Conservation (phyloP, 495 filamentous ascomycete species). For the Clohesyomyces aquaticus region DNA sequence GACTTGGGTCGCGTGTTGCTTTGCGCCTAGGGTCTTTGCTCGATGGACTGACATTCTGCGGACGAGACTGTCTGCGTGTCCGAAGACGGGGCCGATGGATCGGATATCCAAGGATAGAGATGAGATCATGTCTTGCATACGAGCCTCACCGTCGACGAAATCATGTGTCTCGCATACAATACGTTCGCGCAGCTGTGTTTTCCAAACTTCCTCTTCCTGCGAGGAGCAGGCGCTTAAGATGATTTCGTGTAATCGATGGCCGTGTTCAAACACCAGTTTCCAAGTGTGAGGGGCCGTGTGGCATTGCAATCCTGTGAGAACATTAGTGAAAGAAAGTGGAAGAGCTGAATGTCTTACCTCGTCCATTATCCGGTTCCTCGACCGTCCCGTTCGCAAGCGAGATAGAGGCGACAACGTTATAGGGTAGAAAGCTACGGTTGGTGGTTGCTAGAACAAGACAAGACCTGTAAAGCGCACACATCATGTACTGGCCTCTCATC, state of each 20-base stretch:
- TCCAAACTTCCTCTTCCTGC: conserved; percentile 81
- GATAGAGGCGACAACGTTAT: conserved; percentile 76
- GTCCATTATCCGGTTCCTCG: conserved; percentile 78
- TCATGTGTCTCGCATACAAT: conserved; percentile 48
- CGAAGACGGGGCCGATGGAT: conserved; percentile 72
- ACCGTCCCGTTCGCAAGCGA: conserved; percentile 70
- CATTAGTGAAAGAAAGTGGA: conserved; percentile 24
- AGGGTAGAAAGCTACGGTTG: conserved; percentile 60
- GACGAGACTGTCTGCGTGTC: conserved; percentile 69
- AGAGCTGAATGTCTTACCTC: conserved; percentile 59
- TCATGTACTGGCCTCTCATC: conserved; percentile 78
- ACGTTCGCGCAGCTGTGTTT: conserved; percentile 54
- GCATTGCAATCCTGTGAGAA: conserved; percentile 74
- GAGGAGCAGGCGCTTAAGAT: conserved; percentile 86
- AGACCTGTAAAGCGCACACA: conserved; percentile 80
- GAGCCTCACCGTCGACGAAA: conserved; percentile 51
- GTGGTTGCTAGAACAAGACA: conserved; percentile 78
- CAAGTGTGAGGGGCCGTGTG: conserved; percentile 84
- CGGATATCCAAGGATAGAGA: conserved; percentile 69
- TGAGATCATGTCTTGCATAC: conserved; percentile 59
- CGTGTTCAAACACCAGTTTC: conserved; percentile 86
- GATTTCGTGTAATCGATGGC: conserved; percentile 78
- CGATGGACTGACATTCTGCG: conserved; percentile 82
- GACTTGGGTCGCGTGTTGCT: conserved; percentile 67
- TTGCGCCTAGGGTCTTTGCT: conserved; percentile 67